Conservation (phyloP, 176 grass and related monocot species). For the Oryza meridionalis region DNA sequence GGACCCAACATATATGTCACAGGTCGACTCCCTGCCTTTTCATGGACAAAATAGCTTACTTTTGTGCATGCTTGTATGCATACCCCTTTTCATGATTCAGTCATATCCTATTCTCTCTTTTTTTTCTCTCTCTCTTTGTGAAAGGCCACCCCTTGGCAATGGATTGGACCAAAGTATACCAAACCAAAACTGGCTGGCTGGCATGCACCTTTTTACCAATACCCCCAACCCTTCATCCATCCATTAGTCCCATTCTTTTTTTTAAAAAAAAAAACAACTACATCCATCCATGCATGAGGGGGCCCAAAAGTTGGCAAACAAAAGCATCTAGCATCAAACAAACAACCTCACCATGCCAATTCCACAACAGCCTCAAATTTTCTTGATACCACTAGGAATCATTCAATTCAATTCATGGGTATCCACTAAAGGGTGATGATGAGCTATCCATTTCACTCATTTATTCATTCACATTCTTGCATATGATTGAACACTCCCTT, state of each 20-base stretch:
- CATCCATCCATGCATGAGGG: background rate
- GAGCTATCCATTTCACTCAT: background rate
- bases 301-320: slow-evolving; percentile 29
- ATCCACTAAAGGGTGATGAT: background rate
- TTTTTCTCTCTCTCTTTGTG: background rate
- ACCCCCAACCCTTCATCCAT: background rate
- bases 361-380: background rate
- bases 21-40: background rate
- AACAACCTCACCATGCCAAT: slow-evolving; percentile 2
- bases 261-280: background rate
- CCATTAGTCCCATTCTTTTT: background rate
- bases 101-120: background rate
- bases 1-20: background rate
- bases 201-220: background rate
- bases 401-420: background rate
- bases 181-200: background rate
- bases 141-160: background rate
- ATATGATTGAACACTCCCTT: slow-evolving; percentile 13
- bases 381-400: background rate
- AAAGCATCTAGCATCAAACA: background rate
- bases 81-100: background rate
- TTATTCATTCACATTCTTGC: background rate
- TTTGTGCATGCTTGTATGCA: background rate
- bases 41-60: background rate
- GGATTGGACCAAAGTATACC: background rate